Percentiles rank a stretch among this genome's conserved stretches.
These are phyloP conservation scores for Chaetomium cochliodes DNA, from an alignment of 495 filamentous ascomycete genomes.

Conservation along the genomic window DNA sequence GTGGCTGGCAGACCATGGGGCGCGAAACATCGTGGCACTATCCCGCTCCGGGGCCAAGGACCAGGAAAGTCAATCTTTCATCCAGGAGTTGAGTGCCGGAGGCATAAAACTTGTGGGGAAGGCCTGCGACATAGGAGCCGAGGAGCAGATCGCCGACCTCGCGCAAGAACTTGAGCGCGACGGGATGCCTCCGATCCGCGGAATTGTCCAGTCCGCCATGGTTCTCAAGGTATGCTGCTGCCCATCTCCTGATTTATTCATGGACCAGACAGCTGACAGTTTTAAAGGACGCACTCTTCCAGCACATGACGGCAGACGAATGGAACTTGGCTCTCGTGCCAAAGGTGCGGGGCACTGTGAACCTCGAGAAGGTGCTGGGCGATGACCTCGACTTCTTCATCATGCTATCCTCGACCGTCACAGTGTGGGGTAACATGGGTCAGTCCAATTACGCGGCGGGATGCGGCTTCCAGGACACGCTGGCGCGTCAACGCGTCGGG, in stretches of 20 bases:
- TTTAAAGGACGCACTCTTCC: slow-evolving; percentile 32
- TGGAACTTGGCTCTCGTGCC: slow-evolving; percentile 37
- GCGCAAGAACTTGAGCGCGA: too few relatives aligned
- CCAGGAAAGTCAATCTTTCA: neutral
- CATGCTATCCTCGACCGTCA: slow-evolving; percentile 37
- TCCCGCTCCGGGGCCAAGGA: neutral
- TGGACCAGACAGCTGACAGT: too few relatives aligned
- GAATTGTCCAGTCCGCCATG: too few relatives aligned
- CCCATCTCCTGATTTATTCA: too few relatives aligned
- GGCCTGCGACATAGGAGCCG: slow-evolving; percentile 16
- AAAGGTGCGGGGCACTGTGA: slow-evolving; percentile 43
- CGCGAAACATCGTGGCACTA: neutral
- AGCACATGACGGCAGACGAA: slow-evolving; percentile 32
- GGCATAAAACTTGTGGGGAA: too few relatives aligned
- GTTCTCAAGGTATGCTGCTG: too few relatives aligned
- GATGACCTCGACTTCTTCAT: slow-evolving; percentile 59
- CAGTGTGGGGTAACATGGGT: slow-evolving; percentile 49
- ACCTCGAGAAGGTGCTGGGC: slow-evolving; percentile 33
- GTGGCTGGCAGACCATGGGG: neutral
- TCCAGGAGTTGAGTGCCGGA: neutral
- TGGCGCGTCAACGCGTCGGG: neutral
- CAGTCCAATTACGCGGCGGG: slow-evolving; percentile 59
- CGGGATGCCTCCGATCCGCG: too few relatives aligned
- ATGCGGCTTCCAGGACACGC: slow-evolving; percentile 45
- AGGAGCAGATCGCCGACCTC: too few relatives aligned